phyloP scores from a whole-genome alignment of 495 filamentous ascomycete genomes.

The Aspergillus avenaceus region DNA sequence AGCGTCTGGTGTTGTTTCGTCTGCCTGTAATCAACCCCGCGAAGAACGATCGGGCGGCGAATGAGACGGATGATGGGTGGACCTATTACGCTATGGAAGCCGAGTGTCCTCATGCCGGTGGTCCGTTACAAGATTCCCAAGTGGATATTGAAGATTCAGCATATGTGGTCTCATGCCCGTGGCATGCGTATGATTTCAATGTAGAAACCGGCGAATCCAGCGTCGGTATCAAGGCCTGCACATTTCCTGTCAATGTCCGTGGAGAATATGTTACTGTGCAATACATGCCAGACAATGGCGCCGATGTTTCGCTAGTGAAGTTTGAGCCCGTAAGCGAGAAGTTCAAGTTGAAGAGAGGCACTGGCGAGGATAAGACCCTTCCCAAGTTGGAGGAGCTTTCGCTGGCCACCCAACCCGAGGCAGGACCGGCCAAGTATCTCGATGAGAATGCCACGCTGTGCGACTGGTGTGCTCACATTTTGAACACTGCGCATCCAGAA shows the following conservation, averaged over 20 bases:
- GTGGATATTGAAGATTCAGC: slow-evolving; percentile 53
- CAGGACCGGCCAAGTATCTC: slow-evolving; percentile 29
- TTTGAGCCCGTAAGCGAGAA: slow-evolving; percentile 48
- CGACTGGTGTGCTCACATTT: slow-evolving; percentile 49
- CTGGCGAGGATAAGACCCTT: slow-evolving; percentile 13
- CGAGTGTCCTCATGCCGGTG: slow-evolving; percentile 50
- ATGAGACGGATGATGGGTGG: slow-evolving; percentile 40
- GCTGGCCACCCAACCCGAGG: not conserved
- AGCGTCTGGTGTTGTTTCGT: slow-evolving; percentile 49
- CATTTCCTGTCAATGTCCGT: slow-evolving; percentile 42
- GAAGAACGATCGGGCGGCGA: slow-evolving; percentile 12
- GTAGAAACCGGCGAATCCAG: slow-evolving; percentile 54
- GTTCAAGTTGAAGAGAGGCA: slow-evolving; percentile 43
- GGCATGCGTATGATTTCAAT: slow-evolving; percentile 56
- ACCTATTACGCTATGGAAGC: slow-evolving; percentile 52
- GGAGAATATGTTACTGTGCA: slow-evolving; percentile 32
- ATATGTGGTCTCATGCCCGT: slow-evolving; percentile 51
- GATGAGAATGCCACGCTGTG: slow-evolving; percentile 43
- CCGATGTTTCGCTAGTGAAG: slow-evolving; percentile 22
- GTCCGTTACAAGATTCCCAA: slow-evolving; percentile 46
- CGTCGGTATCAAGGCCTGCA: slow-evolving; percentile 50
- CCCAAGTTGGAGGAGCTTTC: slow-evolving; percentile 11
- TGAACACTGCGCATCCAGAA: slow-evolving; percentile 48
- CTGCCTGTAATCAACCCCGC: slow-evolving; percentile 39
- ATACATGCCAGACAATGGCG: slow-evolving; percentile 20